Conservation (phyloP, 306 rosid genomes). For the Fragaria nilgerrensis region DNA sequence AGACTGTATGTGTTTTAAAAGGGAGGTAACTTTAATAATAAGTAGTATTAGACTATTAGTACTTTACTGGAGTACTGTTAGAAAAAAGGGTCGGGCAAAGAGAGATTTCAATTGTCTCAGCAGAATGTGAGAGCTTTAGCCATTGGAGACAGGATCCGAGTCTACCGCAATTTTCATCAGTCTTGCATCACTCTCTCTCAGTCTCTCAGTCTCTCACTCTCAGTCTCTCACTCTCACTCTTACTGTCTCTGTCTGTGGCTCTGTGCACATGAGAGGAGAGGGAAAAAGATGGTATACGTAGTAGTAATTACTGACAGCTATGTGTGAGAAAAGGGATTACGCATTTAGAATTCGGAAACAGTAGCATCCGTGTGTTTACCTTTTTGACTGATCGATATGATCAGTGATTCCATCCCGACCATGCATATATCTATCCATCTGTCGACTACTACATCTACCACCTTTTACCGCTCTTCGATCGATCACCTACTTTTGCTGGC, state of each 20-base stretch:
- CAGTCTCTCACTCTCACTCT: neutral
- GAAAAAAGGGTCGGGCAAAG: neutral
- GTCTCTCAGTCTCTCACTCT: neutral
- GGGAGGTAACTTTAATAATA: neutral
- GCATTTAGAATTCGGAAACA: neutral
- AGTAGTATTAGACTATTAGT: neutral
- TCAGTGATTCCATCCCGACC: neutral
- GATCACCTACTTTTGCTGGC: neutral
- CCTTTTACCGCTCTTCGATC: neutral
- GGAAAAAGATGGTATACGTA: neutral
- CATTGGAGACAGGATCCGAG: slow-evolving; percentile 89
- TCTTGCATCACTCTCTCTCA: slow-evolving; percentile 30
- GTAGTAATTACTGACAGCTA: slow-evolving; percentile 8
- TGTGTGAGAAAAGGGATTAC: neutral
- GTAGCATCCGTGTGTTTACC: slow-evolving; percentile 12
- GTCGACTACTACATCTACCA: neutral
- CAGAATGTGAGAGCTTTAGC: slow-evolving; percentile 24
- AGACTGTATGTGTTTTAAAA: neutral
- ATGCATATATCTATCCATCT: neutral
- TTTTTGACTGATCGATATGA: neutral
- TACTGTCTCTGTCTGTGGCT: neutral
- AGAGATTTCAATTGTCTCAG: neutral
- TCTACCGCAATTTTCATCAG: slow-evolving; percentile 62
- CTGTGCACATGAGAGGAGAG: neutral
- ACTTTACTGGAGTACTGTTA: neutral